A percentile compares a stretch with the other conserved stretches of the same genome.
phyloP scores from a whole-genome alignment of 2,329 filamentous ascomycete genomes.

The Colletotrichum paranaense region DNA sequence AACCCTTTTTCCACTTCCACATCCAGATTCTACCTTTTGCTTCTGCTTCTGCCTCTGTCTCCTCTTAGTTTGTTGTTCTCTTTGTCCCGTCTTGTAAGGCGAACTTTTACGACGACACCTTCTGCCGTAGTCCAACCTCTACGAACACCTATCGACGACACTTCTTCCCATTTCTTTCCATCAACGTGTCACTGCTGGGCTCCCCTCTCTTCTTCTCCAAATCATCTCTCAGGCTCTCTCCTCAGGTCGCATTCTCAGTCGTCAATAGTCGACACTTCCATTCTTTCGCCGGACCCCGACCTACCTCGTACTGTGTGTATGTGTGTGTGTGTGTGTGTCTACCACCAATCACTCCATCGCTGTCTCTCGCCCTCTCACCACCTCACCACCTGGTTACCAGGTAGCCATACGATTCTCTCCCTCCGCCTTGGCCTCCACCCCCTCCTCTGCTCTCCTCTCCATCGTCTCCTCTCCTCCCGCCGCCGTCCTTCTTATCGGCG shows the following conservation, averaged over 20 bases:
- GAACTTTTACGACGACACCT: background rate
- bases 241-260: background rate
- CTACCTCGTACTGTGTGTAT: background rate
- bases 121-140: background rate
- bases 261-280: background rate
- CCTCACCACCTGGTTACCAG: background rate
- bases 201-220: background rate
- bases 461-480: background rate
- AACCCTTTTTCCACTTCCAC: background rate
- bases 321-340: background rate
- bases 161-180: background rate
- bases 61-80: background rate
- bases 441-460: background rate
- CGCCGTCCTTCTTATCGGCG: constrained; percentile 7
- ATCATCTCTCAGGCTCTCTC: background rate
- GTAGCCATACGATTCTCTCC: background rate
- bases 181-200: background rate
- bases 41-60: background rate
- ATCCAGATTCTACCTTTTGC: background rate
- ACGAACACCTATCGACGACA: background rate
- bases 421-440: background rate
- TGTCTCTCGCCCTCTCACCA: background rate
- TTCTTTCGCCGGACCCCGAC: background rate
- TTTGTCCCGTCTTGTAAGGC: background rate
- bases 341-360: background rate